Evolutionary conservation across 345 rosid genomes (phyloP).

Genomic region (Salix arbutifolia): DNA sequence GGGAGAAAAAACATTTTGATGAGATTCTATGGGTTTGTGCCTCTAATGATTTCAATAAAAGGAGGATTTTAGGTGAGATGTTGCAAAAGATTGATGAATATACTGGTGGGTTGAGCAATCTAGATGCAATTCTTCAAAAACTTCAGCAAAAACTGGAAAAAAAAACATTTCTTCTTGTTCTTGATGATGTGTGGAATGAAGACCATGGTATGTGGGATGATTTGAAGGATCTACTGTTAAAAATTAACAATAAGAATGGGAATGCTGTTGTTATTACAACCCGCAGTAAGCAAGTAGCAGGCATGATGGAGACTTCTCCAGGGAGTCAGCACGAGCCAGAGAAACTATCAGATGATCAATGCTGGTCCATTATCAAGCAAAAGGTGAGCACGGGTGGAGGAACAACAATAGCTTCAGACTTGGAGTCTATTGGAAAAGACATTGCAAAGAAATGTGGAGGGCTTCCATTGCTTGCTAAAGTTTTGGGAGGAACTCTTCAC

Average conservation of each 20-base stretch:
- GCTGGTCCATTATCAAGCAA: conserved; percentile 19
- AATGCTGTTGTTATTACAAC: conserved; percentile 18
- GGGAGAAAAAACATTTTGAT: neutral
- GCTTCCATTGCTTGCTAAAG: conserved; percentile 11
- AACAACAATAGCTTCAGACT: neutral
- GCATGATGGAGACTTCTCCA: neutral
- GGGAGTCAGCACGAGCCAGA: neutral
- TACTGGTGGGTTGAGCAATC: neutral
- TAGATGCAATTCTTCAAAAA: neutral
- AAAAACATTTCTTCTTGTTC: conserved; percentile 13
- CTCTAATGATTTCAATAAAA: conserved; percentile 1
- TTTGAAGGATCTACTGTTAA: conserved; percentile 5
- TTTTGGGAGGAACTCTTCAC: neutral
- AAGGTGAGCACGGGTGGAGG: neutral
- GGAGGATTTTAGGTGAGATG: conserved; percentile 5
- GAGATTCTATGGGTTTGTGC: conserved; percentile 15
- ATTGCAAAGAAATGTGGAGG: conserved; percentile 24
- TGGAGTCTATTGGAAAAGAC: conserved; percentile 11
- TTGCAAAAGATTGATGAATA: neutral
- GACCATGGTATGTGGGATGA: neutral
- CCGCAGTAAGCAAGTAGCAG: conserved; percentile 12
- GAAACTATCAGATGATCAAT: conserved; percentile 1
- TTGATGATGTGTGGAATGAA: conserved; percentile 28
- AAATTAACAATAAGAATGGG: neutral
- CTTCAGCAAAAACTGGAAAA: neutral